Evolutionary conservation across 2,329 filamentous ascomycete species (phyloP), one percentile per base, ranked within the genome.

Genomic region (Colletotrichum higginsianum): DNA sequence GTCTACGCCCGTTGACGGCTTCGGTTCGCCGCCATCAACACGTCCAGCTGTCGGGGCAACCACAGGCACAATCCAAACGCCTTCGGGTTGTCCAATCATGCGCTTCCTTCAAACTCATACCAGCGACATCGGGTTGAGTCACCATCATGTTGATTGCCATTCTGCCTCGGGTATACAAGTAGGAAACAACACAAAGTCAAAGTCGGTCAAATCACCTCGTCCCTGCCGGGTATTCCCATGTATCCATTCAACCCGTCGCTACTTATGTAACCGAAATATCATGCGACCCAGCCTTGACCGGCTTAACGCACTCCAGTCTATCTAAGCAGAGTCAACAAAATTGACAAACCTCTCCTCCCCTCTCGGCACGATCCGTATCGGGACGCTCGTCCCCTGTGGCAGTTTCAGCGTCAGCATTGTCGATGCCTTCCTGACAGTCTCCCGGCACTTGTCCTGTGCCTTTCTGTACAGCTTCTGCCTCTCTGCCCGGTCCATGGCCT

Each of bases 331-430:
- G 44, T 81, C 76, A 62, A 82, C 72, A 76, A 82, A 82, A 52
- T 80, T 77, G 47, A 88, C 82, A 81, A 95, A 95, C 76, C 87
- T 87, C 85, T 95, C 94, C 74, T 88, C 82, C 0, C 93, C 93
- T 75, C 91, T 89, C 82, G 83, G 89, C 12, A 94, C 91, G 74
- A 96, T 81, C 74, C 92, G 83, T 50, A 96, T 83, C 0, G 92
- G 91, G 44, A 96, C 89, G 66, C 87, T 84, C 7, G 84, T 83
- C 26, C 81, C 84, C n/a, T 83, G 86, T 40, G 90, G 86, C 80
- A 96, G 84, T 82, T 94, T 93, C 75, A 96, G 83, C 71, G 93
- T 95, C 72, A 96, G 86, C 67, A 93, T 81, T n/a, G 88, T 88
- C 38, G 83, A 86, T 75, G 92, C 90, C 42, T 84, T 82, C 67